phyloP scores from a whole-genome alignment of 1,139 yeast genomes.

The Sugiyamaella novakii region DNA sequence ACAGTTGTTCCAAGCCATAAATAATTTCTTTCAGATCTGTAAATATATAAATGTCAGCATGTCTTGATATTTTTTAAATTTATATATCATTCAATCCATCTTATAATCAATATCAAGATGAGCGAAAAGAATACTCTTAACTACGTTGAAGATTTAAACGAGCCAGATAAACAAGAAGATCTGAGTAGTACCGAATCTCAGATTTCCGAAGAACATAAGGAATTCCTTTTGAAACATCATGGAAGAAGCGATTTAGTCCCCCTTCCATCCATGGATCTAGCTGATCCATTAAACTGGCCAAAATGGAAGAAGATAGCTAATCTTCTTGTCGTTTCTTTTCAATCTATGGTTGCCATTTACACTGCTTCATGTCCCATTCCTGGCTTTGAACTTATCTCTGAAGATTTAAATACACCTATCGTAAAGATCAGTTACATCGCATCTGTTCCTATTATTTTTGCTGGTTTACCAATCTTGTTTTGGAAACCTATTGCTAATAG shows the following conservation, averaged over 20 bases:
- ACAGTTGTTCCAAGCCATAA: too few species aligned
- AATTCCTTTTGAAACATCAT: constrained; percentile 24
- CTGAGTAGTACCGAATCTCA: not conserved
- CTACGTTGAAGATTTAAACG: not conserved
- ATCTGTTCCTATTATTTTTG: constrained; percentile 23
- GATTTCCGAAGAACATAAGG: constrained; percentile 16
- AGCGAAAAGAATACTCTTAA: not conserved
- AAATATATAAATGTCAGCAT: too few species aligned
- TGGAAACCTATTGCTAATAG: constrained; percentile 27
- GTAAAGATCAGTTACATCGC: constrained; percentile 22
- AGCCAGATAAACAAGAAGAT: not conserved
- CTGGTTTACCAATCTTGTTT: constrained; percentile 25
- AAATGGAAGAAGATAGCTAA: constrained; percentile 21
- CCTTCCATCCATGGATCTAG: constrained; percentile 22
- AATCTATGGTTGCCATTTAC: constrained; percentile 25
- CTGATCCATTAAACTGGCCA: constrained; percentile 29
- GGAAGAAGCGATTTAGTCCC: constrained; percentile 27
- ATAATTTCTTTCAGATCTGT: too few species aligned
- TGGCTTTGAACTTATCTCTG: constrained; percentile 22
- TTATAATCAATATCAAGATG: not conserved
- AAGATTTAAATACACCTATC: constrained; percentile 21
- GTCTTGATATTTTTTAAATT: not conserved
- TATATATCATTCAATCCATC: too few species aligned
- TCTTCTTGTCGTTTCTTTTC: constrained; percentile 24
- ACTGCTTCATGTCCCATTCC: constrained; percentile 26